These are phyloP conservation scores for Sistotremastrum niveocremeum DNA, from an alignment of 768 basidiomycete genomes.

Conservation along the genomic window DNA sequence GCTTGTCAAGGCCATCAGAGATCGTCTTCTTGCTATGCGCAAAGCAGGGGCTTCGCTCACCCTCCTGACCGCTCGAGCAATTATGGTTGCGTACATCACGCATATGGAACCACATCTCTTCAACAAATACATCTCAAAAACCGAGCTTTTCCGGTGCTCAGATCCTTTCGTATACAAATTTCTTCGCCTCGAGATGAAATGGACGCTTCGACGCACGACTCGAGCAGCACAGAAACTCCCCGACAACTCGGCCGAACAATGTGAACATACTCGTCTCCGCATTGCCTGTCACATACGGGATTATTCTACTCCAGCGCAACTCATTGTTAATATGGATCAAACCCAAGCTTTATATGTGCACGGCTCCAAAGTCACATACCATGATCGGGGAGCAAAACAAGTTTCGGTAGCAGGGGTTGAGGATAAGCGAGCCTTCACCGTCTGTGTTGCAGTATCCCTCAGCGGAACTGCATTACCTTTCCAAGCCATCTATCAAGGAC, in stretches of 20 bases:
- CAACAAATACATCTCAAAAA: constrained; percentile 9
- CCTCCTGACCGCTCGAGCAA: constrained; percentile 14
- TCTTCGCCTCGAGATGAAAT: constrained; percentile 11
- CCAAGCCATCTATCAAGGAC: constrained; percentile 25
- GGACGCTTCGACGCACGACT: constrained; percentile 17
- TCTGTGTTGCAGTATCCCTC: constrained; percentile 19
- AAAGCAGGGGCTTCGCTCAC: constrained; percentile 12
- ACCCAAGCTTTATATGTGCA: constrained; percentile 18
- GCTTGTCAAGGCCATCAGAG: constrained; percentile 8
- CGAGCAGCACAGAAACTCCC: constrained; percentile 25
- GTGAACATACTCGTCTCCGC: constrained; percentile 9
- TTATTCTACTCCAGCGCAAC: constrained; percentile 12
- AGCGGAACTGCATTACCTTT: constrained; percentile 22
- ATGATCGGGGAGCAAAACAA: constrained; percentile 19
- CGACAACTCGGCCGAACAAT: constrained; percentile 12
- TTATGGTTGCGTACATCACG: constrained; percentile 18
- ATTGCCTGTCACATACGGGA: constrained; percentile 15
- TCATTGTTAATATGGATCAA: constrained; percentile 25
- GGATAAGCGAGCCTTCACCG: constrained; percentile 30
- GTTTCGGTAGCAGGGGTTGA: constrained; percentile 21
- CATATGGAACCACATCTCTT: constrained; percentile 16
- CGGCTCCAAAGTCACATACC: constrained; percentile 18
- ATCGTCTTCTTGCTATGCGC: constrained; percentile 9
- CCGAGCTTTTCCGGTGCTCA: constrained; percentile 15
- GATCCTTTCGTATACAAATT: constrained; percentile 16